A percentile compares a stretch with the other conserved stretches of the same genome.
Evolutionary conservation across 495 filamentous ascomycete species (phyloP).

Genomic region (Pseudoneurospora amorphoporcata): DNA sequence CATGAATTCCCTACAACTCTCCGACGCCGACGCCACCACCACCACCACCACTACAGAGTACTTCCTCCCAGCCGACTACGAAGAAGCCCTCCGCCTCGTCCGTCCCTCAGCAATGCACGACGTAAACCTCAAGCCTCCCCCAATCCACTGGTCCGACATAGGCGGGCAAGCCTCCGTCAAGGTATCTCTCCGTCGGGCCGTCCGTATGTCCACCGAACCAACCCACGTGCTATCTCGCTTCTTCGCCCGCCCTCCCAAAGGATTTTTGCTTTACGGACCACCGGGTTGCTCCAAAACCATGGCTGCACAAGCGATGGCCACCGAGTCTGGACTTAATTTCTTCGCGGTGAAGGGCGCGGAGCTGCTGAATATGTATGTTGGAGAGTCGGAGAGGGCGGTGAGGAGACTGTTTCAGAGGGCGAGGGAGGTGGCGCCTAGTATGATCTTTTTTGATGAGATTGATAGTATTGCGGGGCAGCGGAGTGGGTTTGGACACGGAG

Average conservation of each 20-base stretch:
- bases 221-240: constrained; percentile 48
- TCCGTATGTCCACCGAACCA: constrained; percentile 27
- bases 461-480: constrained; percentile 81
- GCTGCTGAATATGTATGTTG: constrained; percentile 93
- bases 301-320: constrained; percentile 84
- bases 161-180: constrained; percentile 82
- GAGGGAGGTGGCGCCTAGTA: constrained; percentile 73
- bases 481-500: constrained; percentile 28
- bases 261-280: constrained; percentile 84
- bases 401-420: constrained; percentile 85
- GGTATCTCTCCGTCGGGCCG: constrained; percentile 34
- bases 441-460: constrained; percentile 98
- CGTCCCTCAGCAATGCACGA: constrained; percentile 85
- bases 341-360: constrained; percentile 95
- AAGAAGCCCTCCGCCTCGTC: constrained; percentile 33
- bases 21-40: neutral
- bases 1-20: neutral
- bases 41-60: constrained; percentile 1
- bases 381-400: constrained; percentile 84
- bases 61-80: constrained; percentile 31
- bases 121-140: constrained; percentile 78
- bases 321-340: constrained; percentile 86
- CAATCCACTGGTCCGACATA: constrained; percentile 80
- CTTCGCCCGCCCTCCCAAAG: constrained; percentile 51
- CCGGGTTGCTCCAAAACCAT: constrained; percentile 96